phyloP scores from a whole-genome alignment of 1,284 basidiomycete genomes.

The Pseudozyma sp. region DNA sequence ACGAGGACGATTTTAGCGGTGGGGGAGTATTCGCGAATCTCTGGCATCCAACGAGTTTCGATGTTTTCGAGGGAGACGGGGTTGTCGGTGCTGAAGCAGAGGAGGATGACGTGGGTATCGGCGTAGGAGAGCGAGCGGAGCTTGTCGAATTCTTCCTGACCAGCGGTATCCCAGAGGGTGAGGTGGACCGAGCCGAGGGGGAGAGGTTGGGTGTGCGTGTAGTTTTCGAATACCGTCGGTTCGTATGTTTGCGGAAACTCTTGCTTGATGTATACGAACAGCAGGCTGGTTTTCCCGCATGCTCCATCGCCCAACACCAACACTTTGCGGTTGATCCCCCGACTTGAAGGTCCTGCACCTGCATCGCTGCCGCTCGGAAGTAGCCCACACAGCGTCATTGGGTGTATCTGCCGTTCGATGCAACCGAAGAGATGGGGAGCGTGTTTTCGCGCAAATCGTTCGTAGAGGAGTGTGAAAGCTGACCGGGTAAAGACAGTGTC shows the following conservation, averaged over 20 bases:
- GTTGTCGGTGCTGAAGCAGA: conserved; percentile 43
- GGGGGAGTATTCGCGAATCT: conserved; percentile 85
- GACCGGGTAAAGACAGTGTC: neutral
- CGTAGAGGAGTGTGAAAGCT: neutral
- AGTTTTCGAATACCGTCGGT: conserved; percentile 77
- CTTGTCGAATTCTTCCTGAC: conserved; percentile 95
- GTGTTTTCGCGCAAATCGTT: neutral
- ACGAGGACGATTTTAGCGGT: conserved; percentile 81
- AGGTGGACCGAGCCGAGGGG: conserved; percentile 83
- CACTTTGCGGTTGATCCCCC: conserved; percentile 74
- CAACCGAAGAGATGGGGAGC: no score
- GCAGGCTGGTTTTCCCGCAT: conserved; percentile 49
- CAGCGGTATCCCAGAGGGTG: conserved; percentile 95
- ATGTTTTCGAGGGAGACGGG: conserved; percentile 91
- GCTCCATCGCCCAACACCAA: conserved; percentile 81
- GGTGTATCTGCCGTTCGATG: neutral
- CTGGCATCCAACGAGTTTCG: conserved; percentile 85
- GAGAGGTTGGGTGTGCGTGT: conserved; percentile 74
- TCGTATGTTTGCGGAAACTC: conserved; percentile 60
- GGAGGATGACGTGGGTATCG: conserved; percentile 81
- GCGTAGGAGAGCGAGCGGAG: conserved; percentile 90
- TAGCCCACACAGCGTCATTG: conserved; percentile 26
- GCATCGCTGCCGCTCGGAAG: neutral
- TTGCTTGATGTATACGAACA: conserved; percentile 43
- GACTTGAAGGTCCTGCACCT: neutral